These are phyloP conservation scores for Parasitella parasitica DNA, from an alignment of 371 early-diverging fungal genomes.

Conservation along the genomic window DNA sequence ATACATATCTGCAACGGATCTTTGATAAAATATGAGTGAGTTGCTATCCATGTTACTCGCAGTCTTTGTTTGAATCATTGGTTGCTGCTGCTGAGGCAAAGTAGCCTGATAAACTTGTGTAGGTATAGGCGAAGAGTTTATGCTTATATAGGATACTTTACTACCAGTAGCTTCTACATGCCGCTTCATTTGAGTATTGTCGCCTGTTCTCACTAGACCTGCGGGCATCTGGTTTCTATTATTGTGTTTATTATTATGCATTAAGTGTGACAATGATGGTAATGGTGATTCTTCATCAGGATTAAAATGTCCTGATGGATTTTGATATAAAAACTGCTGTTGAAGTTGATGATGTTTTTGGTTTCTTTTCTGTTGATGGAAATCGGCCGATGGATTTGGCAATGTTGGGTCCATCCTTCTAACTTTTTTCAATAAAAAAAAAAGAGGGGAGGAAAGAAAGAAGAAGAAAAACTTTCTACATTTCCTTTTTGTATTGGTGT, in stretches of 20 bases:
- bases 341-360: neutral
- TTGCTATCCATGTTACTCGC: neutral
- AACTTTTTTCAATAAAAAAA: neutral
- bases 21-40: conserved; percentile 2
- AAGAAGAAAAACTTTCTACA: neutral
- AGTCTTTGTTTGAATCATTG: neutral
- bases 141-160: neutral
- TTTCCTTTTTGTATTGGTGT: conserved; percentile 2
- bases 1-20: neutral
- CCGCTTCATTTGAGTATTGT: neutral
- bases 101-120: neutral
- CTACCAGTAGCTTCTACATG: neutral
- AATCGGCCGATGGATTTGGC: neutral
- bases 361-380: neutral
- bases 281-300: neutral
- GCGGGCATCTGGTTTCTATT: neutral
- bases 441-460: neutral
- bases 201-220: neutral
- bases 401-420: neutral
- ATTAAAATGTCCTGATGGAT: neutral
- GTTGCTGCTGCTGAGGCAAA: neutral
- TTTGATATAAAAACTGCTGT: neutral
- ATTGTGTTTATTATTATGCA: neutral
- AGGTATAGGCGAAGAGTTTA: neutral
- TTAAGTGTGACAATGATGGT: neutral